A percentile compares a stretch with the other conserved stretches of the same genome.
phyloP scores from a whole-genome alignment of 1,284 basidiomycete genomes.

The Microbotryum violaceum region DNA sequence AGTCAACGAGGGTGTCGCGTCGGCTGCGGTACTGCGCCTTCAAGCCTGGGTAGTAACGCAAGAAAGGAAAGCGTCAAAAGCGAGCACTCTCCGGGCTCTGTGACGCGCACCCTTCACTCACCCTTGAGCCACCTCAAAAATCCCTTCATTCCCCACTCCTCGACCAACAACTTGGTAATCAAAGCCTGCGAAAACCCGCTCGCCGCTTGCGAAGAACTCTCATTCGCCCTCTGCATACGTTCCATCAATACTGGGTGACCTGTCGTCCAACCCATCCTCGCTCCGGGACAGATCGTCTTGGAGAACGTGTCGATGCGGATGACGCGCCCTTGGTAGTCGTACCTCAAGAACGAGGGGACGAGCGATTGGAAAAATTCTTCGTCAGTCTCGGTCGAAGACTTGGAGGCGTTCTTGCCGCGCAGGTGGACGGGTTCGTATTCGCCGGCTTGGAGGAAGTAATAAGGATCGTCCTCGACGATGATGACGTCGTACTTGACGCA shows the following conservation, averaged over 20 bases:
- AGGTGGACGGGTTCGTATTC: slow-evolving; percentile 48
- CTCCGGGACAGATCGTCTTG: slow-evolving; percentile 71
- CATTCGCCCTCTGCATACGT: slow-evolving; percentile 62
- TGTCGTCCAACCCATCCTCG: slow-evolving; percentile 70
- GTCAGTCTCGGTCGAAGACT: slow-evolving; percentile 23
- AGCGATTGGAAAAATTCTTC: slow-evolving; percentile 50
- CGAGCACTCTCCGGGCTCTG: no score
- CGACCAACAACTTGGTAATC: slow-evolving; percentile 54
- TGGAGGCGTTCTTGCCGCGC: slow-evolving; percentile 34
- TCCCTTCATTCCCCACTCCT: slow-evolving; percentile 59
- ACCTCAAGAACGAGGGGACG: slow-evolving; percentile 61
- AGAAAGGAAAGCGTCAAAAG: no score
- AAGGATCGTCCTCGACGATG: slow-evolving; percentile 40
- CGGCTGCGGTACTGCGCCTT: slow-evolving; percentile 52
- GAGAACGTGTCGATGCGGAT: slow-evolving; percentile 72
- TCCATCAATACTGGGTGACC: slow-evolving; percentile 60
- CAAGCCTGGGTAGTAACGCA: slow-evolving; percentile 44
- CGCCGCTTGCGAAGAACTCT: slow-evolving; percentile 63
- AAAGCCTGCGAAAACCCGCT: slow-evolving; percentile 62
- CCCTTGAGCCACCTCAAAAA: slow-evolving; percentile 69
- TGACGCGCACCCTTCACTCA: slow-evolving; percentile 5
- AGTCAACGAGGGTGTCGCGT: slow-evolving; percentile 57
- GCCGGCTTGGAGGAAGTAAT: slow-evolving; percentile 64
- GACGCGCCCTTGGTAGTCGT: slow-evolving; percentile 70
- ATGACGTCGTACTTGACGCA: slow-evolving; percentile 62